Conservation (phyloP, 2,329 filamentous ascomycete species). For the Aspergillus persii region DNA sequence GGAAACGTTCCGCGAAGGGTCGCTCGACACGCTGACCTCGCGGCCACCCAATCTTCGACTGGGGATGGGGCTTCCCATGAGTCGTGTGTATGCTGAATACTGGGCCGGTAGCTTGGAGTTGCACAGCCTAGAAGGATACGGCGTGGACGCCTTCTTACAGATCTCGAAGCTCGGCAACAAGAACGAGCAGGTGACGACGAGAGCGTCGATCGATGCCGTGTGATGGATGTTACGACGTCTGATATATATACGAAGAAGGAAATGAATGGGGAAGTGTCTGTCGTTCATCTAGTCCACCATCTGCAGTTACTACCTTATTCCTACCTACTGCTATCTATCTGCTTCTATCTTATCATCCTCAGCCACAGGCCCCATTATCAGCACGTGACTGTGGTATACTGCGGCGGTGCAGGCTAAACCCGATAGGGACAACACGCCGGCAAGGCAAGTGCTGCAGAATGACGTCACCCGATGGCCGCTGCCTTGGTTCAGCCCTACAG, state of each 20-base stretch:
- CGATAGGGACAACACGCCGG: neutral
- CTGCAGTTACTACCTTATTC: no score
- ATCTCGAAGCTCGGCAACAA: slow-evolving; percentile 97
- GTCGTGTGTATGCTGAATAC: slow-evolving; percentile 93
- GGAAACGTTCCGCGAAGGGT: slow-evolving; percentile 55
- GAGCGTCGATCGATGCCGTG: slow-evolving; percentile 74
- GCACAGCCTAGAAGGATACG: slow-evolving; percentile 92
- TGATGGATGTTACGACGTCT: slow-evolving; percentile 32
- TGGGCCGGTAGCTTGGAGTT: slow-evolving; percentile 92
- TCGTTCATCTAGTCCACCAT: neutral
- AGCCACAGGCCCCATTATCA: neutral
- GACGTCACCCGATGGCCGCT: slow-evolving; percentile 16
- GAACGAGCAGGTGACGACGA: slow-evolving; percentile 84
- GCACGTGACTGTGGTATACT: neutral
- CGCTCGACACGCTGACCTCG: slow-evolving; percentile 74
- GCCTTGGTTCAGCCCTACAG: neutral
- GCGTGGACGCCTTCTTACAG: slow-evolving; percentile 91
- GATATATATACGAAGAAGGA: neutral
- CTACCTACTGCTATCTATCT: no score
- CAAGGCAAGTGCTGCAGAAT: slow-evolving; percentile 6
- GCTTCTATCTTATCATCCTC: neutral
- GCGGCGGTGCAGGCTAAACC: neutral
- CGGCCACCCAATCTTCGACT: slow-evolving; percentile 82
- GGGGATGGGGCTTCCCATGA: slow-evolving; percentile 91
- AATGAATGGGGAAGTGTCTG: neutral